phyloP scores from a whole-genome alignment of 2,329 filamentous ascomycete genomes.

The Verticillium nonalfalfae region DNA sequence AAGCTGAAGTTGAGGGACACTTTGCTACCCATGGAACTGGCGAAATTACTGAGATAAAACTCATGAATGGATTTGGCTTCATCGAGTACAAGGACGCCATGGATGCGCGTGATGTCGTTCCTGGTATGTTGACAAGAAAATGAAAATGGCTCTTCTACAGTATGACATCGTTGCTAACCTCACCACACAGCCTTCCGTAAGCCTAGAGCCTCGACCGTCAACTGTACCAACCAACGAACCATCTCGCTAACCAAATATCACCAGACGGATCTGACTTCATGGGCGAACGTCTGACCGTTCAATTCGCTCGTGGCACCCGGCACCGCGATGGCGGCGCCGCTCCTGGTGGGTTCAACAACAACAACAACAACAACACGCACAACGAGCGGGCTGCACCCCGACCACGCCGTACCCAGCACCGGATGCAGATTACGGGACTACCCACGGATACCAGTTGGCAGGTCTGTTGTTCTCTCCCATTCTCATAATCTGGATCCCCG shows the following conservation, averaged over 20 bases:
- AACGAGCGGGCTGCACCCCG: conserved; percentile 57
- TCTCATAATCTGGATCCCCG: conserved; percentile 21
- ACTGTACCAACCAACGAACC: neutral
- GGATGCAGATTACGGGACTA: conserved; percentile 97
- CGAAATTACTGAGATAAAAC: conserved; percentile 97
- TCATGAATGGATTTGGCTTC: conserved; percentile 99
- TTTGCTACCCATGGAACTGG: conserved; percentile 94
- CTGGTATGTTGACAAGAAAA: conserved; percentile 58
- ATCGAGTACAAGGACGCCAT: conserved; percentile 98
- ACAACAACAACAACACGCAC: neutral
- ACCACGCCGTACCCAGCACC: conserved; percentile 87
- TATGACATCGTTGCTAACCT: conserved; percentile 9
- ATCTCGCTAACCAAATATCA: conserved; percentile 15
- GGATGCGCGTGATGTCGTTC: conserved; percentile 97
- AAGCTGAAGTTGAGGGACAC: conserved; percentile 92
- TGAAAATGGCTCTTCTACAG: no score
- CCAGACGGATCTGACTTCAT: conserved; percentile 96
- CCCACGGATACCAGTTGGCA: conserved; percentile 99
- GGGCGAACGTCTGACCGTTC: conserved; percentile 94
- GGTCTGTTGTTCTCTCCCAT: conserved; percentile 74
- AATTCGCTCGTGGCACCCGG: conserved; percentile 87
- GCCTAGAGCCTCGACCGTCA: neutral
- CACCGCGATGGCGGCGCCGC: conserved; percentile 34
- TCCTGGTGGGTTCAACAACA: conserved; percentile 18
- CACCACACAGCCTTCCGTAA: conserved; percentile 51